phyloP scores from a whole-genome alignment of 306 rosid species.

The Trifolium dubium region DNA sequence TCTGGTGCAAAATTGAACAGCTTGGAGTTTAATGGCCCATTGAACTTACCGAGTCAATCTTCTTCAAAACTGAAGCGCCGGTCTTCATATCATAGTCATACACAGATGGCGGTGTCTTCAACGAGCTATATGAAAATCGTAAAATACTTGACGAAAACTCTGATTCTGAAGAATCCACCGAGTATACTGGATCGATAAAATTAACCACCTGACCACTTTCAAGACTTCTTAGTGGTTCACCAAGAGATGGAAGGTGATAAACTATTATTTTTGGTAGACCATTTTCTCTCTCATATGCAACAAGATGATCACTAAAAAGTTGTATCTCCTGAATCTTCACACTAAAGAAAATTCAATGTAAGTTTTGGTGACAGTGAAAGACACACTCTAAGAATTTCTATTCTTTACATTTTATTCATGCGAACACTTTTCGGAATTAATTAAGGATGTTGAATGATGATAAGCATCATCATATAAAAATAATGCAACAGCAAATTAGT shows the following conservation, averaged over 20 bases:
- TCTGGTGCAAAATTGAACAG: conserved; percentile 31
- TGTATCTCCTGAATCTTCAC: conserved; percentile 80
- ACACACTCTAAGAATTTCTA: conserved; percentile 15
- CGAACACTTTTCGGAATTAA: conserved; percentile 19
- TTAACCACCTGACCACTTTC: conserved; percentile 64
- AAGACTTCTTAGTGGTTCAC: conserved; percentile 69
- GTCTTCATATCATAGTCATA: conserved; percentile 92
- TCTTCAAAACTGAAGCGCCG: conserved; percentile 72
- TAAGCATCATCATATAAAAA: conserved; percentile 25
- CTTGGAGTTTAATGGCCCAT: conserved; percentile 31
- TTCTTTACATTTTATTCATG: conserved; percentile 32
- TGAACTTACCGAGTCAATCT: conserved; percentile 73
- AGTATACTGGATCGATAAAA: conserved; percentile 77
- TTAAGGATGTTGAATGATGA: conserved; percentile 25
- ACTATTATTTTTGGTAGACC: conserved; percentile 77
- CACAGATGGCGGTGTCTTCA: conserved; percentile 81
- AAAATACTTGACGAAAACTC: conserved; percentile 76
- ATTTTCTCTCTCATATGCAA: conserved; percentile 74
- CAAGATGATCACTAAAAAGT: conserved; percentile 75
- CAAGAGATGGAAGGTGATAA: conserved; percentile 71
- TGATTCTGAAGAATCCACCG: conserved; percentile 59
- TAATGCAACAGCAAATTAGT: conserved; percentile 7
- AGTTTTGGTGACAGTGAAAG: conserved; percentile 44
- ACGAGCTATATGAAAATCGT: conserved; percentile 77
- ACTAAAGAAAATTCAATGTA: conserved; percentile 56